Base-by-base conservation (phyloP, 176 grass and related monocot species). In the Raddia distichophylla region DNA sequence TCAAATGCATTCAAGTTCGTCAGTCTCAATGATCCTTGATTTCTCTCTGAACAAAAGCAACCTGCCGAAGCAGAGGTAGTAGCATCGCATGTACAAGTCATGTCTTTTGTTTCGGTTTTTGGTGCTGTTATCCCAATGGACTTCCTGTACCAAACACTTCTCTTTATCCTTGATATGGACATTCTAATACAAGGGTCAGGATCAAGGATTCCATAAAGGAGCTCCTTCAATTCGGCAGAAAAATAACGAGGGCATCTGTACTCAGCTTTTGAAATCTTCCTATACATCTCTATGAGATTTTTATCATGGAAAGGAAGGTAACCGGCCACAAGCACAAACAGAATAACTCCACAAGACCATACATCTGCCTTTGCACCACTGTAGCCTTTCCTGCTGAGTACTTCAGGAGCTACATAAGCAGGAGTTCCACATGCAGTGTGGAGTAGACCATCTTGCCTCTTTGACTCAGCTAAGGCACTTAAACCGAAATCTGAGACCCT, bases 331-430 rank as follows among this genome's bases (percentile, higher is more conserved):
- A 97, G 86, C 72, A 97, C 91, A 85, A 91, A 97, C 18, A 97
- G 47, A 89, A 97, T 90, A 43, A 97, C 91, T 59, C 94, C 91
- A n/a, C 91, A 93, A 63, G 94, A 93, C 94, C 89, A 97, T 13
- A 90, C 86, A 88, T 97, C 94, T 57, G 94, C 89, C 81, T 85
- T 87, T 73, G 91, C 75, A 51, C 94, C 94, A n/a, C 60, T 88
- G 71, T 97, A 94, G 43, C 91, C 94, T 69, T 81, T 90, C 74
- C 89, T 84, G 68, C 50, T 85, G 64, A 97, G 84, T 81, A 97
- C 94, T 47, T 97, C 89, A 40, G 94, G 91, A 71, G 89, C 84
- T 84, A 97, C 94, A 86, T 97, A 94, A 64, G 91, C 91, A 2
- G 94, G 89, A 74, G 94, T 94, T 49, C 91, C 94, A 72, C 91